These are phyloP conservation scores for Komagataella mondaviorum DNA, from an alignment of 805 yeast genomes.

Conservation along the genomic window DNA sequence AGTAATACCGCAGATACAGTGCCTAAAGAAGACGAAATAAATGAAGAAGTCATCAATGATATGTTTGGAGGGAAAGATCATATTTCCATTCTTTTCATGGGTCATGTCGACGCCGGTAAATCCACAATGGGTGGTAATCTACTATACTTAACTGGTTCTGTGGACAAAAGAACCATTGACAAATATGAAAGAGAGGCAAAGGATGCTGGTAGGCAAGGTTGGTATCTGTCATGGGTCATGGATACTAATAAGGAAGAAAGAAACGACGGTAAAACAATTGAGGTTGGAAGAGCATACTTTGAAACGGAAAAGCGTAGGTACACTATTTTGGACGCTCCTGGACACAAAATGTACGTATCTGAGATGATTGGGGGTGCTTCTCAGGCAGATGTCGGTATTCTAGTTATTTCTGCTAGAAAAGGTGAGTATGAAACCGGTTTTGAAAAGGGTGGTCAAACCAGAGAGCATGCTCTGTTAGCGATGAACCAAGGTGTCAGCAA, in stretches of 20 bases:
- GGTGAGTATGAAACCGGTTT: slow-evolving; percentile 99
- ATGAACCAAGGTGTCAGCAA: slow-evolving; percentile 97
- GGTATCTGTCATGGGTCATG: slow-evolving; percentile 99
- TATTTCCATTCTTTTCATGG: slow-evolving; percentile 94
- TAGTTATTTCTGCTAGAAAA: slow-evolving; percentile 95
- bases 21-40: slow-evolving; percentile 8
- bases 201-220: slow-evolving; percentile 99
- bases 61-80: slow-evolving; percentile 97
- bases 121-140: slow-evolving; percentile 99
- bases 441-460: slow-evolving; percentile 97
- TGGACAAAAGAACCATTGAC: slow-evolving; percentile 96
- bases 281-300: slow-evolving; percentile 94
- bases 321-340: slow-evolving; percentile 98
- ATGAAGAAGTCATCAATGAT: slow-evolving; percentile 49
- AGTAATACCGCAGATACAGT: slow-evolving; percentile 7
- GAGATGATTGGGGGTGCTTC: slow-evolving; percentile 99
- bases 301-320: slow-evolving; percentile 97
- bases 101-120: slow-evolving; percentile 99
- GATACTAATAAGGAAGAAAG: slow-evolving; percentile 99
- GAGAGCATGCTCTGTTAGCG: slow-evolving; percentile 95
- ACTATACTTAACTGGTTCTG: slow-evolving; percentile 87
- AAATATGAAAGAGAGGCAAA: slow-evolving; percentile 97
- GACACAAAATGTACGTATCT: slow-evolving; percentile 97
- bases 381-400: slow-evolving; percentile 96
- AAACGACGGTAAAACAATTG: slow-evolving; percentile 97